Conservation (phyloP, 2,329 filamentous ascomycete genomes). For the Plenodomus tracheiphilus region DNA sequence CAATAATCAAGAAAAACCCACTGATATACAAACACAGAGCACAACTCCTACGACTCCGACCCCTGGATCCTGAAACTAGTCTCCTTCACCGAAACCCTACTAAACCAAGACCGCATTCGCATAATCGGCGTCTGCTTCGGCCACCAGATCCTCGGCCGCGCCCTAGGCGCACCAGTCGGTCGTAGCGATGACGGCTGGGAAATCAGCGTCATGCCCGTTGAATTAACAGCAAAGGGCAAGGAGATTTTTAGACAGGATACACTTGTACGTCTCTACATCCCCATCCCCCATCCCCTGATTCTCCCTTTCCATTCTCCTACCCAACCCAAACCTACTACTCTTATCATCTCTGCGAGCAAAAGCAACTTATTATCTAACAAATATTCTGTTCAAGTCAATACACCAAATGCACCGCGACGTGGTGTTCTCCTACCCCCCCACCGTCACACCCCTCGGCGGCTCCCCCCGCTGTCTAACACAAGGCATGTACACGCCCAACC, state of each 20-base stretch:
- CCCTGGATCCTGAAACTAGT: slow-evolving; percentile 78
- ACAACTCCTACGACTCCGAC: slow-evolving; percentile 72
- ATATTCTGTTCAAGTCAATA: too few species aligned
- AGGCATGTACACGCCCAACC: slow-evolving; percentile 71
- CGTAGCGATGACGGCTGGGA: slow-evolving; percentile 77
- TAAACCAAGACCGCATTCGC: slow-evolving; percentile 65
- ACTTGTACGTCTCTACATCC: slow-evolving; percentile 51
- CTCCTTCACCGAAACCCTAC: slow-evolving; percentile 64
- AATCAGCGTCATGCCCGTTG: slow-evolving; percentile 70
- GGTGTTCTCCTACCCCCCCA: slow-evolving; percentile 65
- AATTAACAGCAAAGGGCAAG: slow-evolving; percentile 70
- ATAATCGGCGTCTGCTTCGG: slow-evolving; percentile 86
- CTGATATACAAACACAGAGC: slow-evolving; percentile 51
- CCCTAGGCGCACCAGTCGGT: slow-evolving; percentile 68
- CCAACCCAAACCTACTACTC: too few species aligned
- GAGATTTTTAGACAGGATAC: slow-evolving; percentile 70
- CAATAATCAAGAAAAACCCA: too few species aligned
- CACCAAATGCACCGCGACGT: slow-evolving; percentile 89
- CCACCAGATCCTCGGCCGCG: slow-evolving; percentile 80
- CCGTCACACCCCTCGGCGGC: slow-evolving; percentile 65
- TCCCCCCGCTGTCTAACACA: slow-evolving; percentile 74
- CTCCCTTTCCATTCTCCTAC: too few species aligned
- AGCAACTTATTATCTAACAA: too few species aligned
- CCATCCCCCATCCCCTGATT: slow-evolving; percentile 1
- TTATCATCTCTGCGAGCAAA: too few species aligned